These are phyloP conservation scores for Eutypa lata DNA, from an alignment of 2,329 filamentous ascomycete species.

Conservation along the genomic window DNA sequence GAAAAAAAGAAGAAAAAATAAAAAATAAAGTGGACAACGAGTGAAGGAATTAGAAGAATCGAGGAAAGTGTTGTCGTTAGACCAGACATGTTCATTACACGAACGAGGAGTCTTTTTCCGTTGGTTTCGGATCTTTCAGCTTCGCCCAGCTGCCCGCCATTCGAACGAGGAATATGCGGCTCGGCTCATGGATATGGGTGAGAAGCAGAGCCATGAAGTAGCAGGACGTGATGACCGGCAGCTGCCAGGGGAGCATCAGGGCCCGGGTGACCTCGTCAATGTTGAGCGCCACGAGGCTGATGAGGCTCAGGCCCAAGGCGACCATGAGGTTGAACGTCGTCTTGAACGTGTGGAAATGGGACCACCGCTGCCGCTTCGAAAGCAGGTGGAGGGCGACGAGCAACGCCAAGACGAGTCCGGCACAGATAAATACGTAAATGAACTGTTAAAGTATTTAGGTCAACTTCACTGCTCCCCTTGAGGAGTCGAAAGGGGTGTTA, in stretches of 20 bases:
- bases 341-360: not conserved
- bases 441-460: not conserved
- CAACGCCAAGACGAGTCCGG: not conserved
- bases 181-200: not conserved
- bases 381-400: not conserved
- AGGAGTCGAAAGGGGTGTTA: not conserved
- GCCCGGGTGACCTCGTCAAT: not conserved
- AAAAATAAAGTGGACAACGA: too few relatives aligned
- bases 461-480: not conserved
- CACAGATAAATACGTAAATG: not conserved
- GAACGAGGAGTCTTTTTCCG: not conserved
- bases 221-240: not conserved
- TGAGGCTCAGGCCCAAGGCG: not conserved
- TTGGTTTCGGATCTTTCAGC: not conserved
- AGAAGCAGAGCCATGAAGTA: not conserved
- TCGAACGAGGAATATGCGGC: not conserved
- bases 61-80: too few relatives aligned
- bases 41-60: too few relatives aligned
- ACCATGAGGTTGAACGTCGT: not conserved
- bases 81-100: not conserved
- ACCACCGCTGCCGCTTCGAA: not conserved
- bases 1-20: too few relatives aligned
- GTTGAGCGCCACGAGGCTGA: not conserved
- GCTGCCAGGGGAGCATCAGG: not conserved
- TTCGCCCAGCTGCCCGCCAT: not conserved